Conservation (phyloP, 176 grass and related monocot genomes). For the Raddia distichophylla region DNA sequence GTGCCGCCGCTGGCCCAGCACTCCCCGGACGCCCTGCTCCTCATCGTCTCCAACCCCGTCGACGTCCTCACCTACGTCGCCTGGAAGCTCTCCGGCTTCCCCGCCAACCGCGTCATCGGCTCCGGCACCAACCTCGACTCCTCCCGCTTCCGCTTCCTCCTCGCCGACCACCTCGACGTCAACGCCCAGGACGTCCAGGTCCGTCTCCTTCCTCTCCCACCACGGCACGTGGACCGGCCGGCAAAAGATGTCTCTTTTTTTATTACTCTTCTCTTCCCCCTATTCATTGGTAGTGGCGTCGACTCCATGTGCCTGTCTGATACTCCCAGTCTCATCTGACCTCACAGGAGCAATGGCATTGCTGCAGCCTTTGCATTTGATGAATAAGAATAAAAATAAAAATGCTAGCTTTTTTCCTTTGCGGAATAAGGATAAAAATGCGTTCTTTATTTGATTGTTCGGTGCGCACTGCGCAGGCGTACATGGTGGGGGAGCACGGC, state of each 20-base stretch:
- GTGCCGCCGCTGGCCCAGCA: constrained; percentile 53
- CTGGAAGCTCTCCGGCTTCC: constrained; percentile 77
- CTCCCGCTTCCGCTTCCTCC: constrained; percentile 64
- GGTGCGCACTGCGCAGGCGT: constrained; percentile 42
- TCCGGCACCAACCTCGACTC: constrained; percentile 81
- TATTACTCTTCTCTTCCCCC: no score
- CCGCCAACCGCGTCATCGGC: constrained; percentile 52
- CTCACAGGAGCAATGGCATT: no score
- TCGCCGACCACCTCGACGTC: constrained; percentile 74
- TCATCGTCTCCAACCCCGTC: constrained; percentile 78
- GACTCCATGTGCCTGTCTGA: constrained; percentile 32
- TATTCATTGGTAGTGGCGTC: background rate
- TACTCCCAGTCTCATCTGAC: no score
- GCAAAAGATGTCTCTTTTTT: background rate
- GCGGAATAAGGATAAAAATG: no score
- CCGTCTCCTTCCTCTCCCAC: background rate
- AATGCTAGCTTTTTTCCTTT: no score
- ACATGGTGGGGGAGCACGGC: constrained; percentile 86
- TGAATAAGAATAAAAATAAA: no score
- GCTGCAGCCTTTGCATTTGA: no score
- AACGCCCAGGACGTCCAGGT: constrained; percentile 87
- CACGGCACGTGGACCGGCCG: background rate
- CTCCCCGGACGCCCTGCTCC: constrained; percentile 61
- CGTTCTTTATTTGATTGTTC: no score
- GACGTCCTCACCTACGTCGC: constrained; percentile 73